Evolutionary conservation across 2,329 filamentous ascomycete species (phyloP).

Genomic region (Xylaria sp.): DNA sequence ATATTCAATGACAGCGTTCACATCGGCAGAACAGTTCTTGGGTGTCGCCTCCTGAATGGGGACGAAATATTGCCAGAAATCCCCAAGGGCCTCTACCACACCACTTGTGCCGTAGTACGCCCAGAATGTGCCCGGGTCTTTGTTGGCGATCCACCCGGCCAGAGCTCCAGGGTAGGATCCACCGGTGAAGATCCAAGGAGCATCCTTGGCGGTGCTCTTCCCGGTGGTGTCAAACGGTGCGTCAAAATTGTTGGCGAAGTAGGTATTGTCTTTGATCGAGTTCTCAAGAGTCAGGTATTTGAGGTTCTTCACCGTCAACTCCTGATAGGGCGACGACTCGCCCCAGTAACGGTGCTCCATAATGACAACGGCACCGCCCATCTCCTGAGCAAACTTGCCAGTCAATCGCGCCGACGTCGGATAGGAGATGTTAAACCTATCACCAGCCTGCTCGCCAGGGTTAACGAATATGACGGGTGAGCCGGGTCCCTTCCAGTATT

Average conservation of each 20-base stretch:
- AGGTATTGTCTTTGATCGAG: slow-evolving; percentile 47
- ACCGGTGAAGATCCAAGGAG: slow-evolving; percentile 61
- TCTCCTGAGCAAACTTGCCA: slow-evolving; percentile 47
- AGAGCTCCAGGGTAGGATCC: slow-evolving; percentile 63
- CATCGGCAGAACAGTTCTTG: slow-evolving; percentile 60
- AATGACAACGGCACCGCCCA: slow-evolving; percentile 48
- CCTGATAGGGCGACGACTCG: slow-evolving; percentile 45
- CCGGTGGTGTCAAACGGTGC: slow-evolving; percentile 56
- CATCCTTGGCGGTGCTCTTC: slow-evolving; percentile 52
- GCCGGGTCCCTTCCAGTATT: slow-evolving; percentile 49
- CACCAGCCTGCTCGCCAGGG: slow-evolving; percentile 47
- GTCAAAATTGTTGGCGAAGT: slow-evolving; percentile 50
- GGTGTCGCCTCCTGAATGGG: slow-evolving; percentile 60
- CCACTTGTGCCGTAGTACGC: slow-evolving; percentile 63
- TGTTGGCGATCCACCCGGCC: slow-evolving; percentile 56
- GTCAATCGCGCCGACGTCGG: slow-evolving; percentile 50
- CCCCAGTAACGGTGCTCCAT: slow-evolving; percentile 53
- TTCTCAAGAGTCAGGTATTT: slow-evolving; percentile 49
- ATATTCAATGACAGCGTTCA: slow-evolving; percentile 56
- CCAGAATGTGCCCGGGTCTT: slow-evolving; percentile 63
- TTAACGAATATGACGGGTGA: slow-evolving; percentile 49
- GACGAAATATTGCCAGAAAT: slow-evolving; percentile 62
- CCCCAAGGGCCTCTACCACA: slow-evolving; percentile 56
- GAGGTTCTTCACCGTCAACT: slow-evolving; percentile 46
- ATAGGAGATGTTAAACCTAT: slow-evolving; percentile 44